Evolutionary conservation across 2,329 filamentous ascomycete species (phyloP).

Genomic region (Fusarium praegraminearum): DNA sequence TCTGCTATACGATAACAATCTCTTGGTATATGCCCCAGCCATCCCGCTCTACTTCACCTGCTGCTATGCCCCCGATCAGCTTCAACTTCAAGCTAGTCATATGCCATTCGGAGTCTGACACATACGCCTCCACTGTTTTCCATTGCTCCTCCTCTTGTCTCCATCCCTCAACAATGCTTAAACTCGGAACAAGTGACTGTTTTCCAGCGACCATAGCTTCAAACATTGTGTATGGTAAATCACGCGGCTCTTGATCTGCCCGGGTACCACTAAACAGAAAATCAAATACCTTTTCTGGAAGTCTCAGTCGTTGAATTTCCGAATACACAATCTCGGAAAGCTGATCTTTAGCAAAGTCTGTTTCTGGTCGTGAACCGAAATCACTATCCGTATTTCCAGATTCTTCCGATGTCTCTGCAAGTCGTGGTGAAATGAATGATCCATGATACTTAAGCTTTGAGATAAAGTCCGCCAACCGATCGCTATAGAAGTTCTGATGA

Average conservation of each 20-base stretch:
- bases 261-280: background rate
- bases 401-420: background rate
- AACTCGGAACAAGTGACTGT: rapidly evolving
- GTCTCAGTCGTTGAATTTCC: background rate
- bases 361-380: background rate
- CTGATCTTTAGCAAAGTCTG: background rate
- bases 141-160: background rate
- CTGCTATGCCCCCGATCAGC: background rate
- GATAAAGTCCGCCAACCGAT: background rate
- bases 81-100: background rate
- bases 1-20: background rate
- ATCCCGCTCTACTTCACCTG: background rate
- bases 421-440: background rate
- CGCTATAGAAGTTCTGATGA: rapidly evolving
- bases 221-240: rapidly evolving
- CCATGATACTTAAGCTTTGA: background rate
- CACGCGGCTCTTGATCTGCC: rapidly evolving
- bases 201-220: rapidly evolving
- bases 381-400: background rate
- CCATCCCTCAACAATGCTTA: background rate
- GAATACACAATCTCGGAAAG: background rate
- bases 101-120: background rate
- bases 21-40: background rate
- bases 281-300: background rate
- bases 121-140: background rate